Evolutionary conservation across 2,329 filamentous ascomycete species (phyloP).

Genomic region (Pezicula carpinea): DNA sequence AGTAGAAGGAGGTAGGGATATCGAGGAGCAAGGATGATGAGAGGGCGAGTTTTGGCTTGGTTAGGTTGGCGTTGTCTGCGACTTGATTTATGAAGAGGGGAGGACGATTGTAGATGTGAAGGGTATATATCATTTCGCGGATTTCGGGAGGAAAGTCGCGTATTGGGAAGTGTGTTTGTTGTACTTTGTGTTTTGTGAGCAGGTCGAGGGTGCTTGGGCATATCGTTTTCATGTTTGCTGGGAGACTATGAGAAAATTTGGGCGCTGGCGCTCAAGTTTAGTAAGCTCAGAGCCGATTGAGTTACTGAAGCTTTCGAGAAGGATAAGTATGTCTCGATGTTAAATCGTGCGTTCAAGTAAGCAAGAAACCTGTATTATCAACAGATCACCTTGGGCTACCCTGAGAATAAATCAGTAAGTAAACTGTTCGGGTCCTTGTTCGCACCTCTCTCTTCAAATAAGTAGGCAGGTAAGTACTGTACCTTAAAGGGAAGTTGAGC

Average conservation of each 20-base stretch:
- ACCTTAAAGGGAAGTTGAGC: background rate
- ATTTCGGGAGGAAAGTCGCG: slow-evolving; percentile 7
- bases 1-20: too few species aligned
- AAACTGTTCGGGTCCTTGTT: too few species aligned
- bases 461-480: background rate
- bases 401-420: too few species aligned
- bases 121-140: slow-evolving; percentile 7
- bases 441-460: background rate
- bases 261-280: too few species aligned
- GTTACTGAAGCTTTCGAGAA: too few species aligned
- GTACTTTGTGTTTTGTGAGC: background rate
- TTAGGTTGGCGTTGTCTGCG: background rate
- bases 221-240: background rate
- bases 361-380: too few species aligned
- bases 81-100: background rate
- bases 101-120: background rate
- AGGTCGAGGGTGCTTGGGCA: background rate
- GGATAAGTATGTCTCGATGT: too few species aligned
- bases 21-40: background rate
- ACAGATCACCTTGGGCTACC: too few species aligned
- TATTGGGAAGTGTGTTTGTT: background rate
- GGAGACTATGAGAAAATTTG: background rate
- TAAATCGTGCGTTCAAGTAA: too few species aligned
- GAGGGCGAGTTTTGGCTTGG: background rate
- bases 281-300: too few species aligned